Percentiles rank a stretch among this genome's conserved stretches.
phyloP scores from a whole-genome alignment of 108 stramenopile genomes.

The Nannochloropsis oceanica region DNA sequence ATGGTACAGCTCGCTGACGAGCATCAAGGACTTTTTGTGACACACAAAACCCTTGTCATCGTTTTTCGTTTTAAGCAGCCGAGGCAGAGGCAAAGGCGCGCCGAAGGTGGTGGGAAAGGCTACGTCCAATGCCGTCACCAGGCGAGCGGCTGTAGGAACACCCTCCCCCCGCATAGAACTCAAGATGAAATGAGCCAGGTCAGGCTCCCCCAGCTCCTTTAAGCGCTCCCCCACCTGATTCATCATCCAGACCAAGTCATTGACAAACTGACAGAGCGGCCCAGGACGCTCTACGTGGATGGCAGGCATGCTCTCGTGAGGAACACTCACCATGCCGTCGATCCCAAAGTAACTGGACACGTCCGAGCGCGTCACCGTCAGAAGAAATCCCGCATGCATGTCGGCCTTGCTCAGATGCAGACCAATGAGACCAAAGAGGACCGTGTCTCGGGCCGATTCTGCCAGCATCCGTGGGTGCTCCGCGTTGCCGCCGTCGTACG shows the following conservation, averaged over 20 bases:
- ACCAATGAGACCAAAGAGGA: slow-evolving; percentile 12
- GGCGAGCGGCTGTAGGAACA: not conserved
- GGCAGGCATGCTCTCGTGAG: not conserved
- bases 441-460: not conserved
- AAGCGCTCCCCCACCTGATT: not conserved
- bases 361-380: not conserved
- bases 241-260: not conserved
- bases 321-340: not conserved
- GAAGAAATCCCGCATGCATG: not conserved
- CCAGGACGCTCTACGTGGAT: not conserved
- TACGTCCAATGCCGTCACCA: not conserved
- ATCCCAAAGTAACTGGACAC: not conserved
- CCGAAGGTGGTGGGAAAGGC: not conserved
- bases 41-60: not conserved
- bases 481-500: not conserved
- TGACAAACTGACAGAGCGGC: not conserved
- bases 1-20: not conserved
- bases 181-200: not conserved
- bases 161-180: not conserved
- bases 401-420: slow-evolving; percentile 6
- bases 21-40: not conserved
- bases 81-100: not conserved
- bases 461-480: not conserved
- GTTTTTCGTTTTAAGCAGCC: not conserved
- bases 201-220: not conserved